Percentiles rank a stretch among this genome's conserved stretches.
Conservation (phyloP, 306 rosid genomes). For the Fragaria ananassa region DNA sequence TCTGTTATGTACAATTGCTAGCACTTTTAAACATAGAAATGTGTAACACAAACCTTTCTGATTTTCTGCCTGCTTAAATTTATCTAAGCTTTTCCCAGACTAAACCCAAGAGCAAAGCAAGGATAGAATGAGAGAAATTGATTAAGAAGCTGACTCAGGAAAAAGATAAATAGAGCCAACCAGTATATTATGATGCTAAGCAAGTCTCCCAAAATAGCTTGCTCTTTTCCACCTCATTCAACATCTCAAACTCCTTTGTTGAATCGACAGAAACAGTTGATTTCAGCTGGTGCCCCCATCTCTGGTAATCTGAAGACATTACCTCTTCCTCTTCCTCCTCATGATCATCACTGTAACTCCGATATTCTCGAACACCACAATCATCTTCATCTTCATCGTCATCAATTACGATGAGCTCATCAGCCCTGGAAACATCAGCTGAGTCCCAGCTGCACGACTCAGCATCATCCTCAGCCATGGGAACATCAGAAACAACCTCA, state of each 20-base stretch:
- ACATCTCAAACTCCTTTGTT: slow-evolving; percentile 32
- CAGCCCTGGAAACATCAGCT: slow-evolving; percentile 22
- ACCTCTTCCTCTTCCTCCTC: slow-evolving; percentile 14
- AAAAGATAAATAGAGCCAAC: neutral
- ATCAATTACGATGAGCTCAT: neutral
- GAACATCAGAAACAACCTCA: slow-evolving; percentile 15
- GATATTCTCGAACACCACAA: neutral
- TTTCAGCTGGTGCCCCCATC: slow-evolving; percentile 29
- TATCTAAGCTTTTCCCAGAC: neutral
- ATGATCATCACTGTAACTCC: slow-evolving; percentile 10
- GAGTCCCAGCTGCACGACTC: slow-evolving; percentile 57
- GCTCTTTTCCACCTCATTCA: slow-evolving; percentile 80
- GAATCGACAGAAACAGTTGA: slow-evolving; percentile 55
- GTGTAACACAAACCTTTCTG: neutral
- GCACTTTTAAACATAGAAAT: neutral
- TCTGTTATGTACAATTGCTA: slow-evolving; percentile 19
- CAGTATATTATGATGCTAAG: slow-evolving; percentile 56
- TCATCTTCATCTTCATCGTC: slow-evolving; percentile 21
- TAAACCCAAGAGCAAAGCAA: neutral
- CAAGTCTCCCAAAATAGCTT: slow-evolving; percentile 91
- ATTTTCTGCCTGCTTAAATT: neutral
- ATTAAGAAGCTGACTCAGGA: neutral
- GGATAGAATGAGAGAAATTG: neutral
- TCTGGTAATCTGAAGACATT: slow-evolving; percentile 19
- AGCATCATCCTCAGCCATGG: slow-evolving; percentile 50